phyloP scores from a whole-genome alignment of 805 yeast genomes.

The Saccharomycopsis fodiens region DNA sequence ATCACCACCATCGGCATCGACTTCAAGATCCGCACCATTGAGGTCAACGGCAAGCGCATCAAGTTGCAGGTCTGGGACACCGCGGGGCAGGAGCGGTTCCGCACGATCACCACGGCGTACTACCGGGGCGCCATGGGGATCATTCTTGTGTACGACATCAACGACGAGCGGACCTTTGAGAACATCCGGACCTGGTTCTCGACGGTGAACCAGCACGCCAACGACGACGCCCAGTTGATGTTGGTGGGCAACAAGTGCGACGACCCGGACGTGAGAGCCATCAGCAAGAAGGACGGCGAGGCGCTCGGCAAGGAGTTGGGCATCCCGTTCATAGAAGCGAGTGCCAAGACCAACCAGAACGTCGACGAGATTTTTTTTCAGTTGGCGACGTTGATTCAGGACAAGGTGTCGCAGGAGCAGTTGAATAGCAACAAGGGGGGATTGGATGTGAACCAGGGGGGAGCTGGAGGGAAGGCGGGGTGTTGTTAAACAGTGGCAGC shows the following conservation, averaged over 20 bases:
- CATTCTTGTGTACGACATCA: slow-evolving; percentile 74
- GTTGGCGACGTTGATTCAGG: slow-evolving; percentile 80
- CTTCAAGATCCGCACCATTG: slow-evolving; percentile 82
- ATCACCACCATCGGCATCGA: slow-evolving; percentile 98
- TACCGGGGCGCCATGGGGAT: slow-evolving; percentile 90
- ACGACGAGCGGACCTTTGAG: slow-evolving; percentile 86
- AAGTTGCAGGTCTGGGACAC: slow-evolving; percentile 99
- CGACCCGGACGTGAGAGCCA: slow-evolving; percentile 80
- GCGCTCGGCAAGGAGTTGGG: slow-evolving; percentile 79
- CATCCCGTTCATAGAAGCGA: slow-evolving; percentile 89
- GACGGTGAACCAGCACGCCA: slow-evolving; percentile 94
- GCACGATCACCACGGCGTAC: slow-evolving; percentile 95
- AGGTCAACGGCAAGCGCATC: slow-evolving; percentile 93
- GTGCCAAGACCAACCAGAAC: slow-evolving; percentile 88
- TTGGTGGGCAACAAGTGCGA: slow-evolving; percentile 96
- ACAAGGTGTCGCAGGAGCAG: slow-evolving; percentile 48
- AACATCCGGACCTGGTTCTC: slow-evolving; percentile 92
- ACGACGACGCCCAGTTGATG: slow-evolving; percentile 89
- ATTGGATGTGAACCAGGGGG: slow-evolving; percentile 14
- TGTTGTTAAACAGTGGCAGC: slow-evolving; percentile 9
- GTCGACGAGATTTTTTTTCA: slow-evolving; percentile 90
- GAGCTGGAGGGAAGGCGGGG: slow-evolving; percentile 4
- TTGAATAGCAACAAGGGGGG: slow-evolving; percentile 23
- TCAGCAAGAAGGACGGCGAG: slow-evolving; percentile 85
- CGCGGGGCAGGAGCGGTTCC: slow-evolving; percentile 97